A percentile compares a stretch with the other conserved stretches of the same genome.
These are phyloP conservation scores for Kondoa malvinella DNA, from an alignment of 768 basidiomycete genomes.

Conservation along the genomic window DNA sequence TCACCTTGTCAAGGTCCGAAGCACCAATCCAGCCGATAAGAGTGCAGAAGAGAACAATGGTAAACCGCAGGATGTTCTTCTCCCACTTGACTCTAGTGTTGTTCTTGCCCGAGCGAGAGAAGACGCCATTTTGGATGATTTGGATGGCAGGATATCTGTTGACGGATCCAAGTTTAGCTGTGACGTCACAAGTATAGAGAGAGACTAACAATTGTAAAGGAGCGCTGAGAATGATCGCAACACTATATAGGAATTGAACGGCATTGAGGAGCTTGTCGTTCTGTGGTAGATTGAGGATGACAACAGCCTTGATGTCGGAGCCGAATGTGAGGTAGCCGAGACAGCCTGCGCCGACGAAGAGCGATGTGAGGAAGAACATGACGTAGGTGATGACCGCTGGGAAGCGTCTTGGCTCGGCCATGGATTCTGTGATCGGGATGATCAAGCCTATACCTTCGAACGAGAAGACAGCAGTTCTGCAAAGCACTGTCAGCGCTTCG, in stretches of 20 bases:
- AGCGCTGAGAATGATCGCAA: conserved; percentile 48
- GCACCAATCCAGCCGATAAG: conserved; percentile 63
- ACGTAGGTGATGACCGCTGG: conserved; percentile 71
- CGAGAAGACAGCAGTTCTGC: conserved; percentile 87
- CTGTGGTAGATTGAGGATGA: conserved; percentile 79
- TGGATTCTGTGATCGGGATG: conserved; percentile 91
- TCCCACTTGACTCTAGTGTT: conserved; percentile 65
- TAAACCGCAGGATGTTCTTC: conserved; percentile 53
- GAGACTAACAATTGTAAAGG: conserved; percentile 20
- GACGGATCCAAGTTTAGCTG: conserved; percentile 75
- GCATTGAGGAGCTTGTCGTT: conserved; percentile 72
- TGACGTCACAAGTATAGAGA: conserved; percentile 9
- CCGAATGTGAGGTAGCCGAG: conserved; percentile 8
- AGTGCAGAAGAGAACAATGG: conserved; percentile 48
- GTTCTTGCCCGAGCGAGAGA: conserved; percentile 68
- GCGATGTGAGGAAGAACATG: conserved; percentile 57
- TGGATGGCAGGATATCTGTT: conserved; percentile 96
- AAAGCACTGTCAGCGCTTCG: too few species aligned
- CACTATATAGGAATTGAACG: conserved; percentile 43
- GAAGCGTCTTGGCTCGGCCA: conserved; percentile 89
- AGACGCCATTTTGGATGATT: conserved; percentile 90
- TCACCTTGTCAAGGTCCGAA: conserved; percentile 61
- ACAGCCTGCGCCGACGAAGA: conserved; percentile 22
- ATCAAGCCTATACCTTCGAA: conserved; percentile 97
- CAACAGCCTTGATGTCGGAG: conserved; percentile 56